Evolutionary conservation across 176 grass and related monocot genomes (phyloP).

Genomic region (Carex parvula): DNA sequence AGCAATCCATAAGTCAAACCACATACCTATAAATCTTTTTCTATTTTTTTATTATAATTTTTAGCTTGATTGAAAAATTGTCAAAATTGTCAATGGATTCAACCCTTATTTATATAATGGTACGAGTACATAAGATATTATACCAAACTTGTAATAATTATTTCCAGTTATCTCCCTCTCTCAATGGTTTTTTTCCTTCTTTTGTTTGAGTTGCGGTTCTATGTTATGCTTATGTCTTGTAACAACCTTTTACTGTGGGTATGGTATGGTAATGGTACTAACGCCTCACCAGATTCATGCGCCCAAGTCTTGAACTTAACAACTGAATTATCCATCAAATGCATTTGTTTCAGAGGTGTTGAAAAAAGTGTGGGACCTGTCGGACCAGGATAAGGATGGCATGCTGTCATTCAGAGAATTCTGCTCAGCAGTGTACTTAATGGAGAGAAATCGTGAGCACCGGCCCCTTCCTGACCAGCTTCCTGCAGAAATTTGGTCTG

Average conservation of each 20-base stretch:
- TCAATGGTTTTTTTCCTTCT: neutral
- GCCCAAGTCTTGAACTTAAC: neutral
- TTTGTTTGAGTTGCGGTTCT: neutral
- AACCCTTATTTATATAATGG: neutral
- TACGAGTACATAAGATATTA: neutral
- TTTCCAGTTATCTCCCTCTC: neutral
- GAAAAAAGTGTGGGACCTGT: conserved; percentile 98
- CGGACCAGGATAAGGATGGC: conserved; percentile 98
- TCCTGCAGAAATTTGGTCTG: conserved; percentile 74
- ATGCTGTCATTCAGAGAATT: conserved; percentile 96
- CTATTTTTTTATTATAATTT: too few relatives aligned
- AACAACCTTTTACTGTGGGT: too few relatives aligned
- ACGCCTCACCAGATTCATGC: too few relatives aligned
- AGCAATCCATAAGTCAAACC: too few relatives aligned
- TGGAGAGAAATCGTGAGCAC: conserved; percentile 88
- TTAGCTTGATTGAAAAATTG: too few relatives aligned
- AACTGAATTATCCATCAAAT: neutral
- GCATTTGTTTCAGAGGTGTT: conserved; percentile 58
- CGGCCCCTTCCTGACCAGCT: conserved; percentile 73
- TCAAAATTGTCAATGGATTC: too few relatives aligned
- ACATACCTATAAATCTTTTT: too few relatives aligned
- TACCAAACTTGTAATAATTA: neutral
- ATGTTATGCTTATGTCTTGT: neutral
- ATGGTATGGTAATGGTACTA: too few relatives aligned
- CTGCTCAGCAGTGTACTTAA: conserved; percentile 89